Base-by-base conservation (phyloP, 164 flowering plant species). In the Berberis vulgaris region DNA sequence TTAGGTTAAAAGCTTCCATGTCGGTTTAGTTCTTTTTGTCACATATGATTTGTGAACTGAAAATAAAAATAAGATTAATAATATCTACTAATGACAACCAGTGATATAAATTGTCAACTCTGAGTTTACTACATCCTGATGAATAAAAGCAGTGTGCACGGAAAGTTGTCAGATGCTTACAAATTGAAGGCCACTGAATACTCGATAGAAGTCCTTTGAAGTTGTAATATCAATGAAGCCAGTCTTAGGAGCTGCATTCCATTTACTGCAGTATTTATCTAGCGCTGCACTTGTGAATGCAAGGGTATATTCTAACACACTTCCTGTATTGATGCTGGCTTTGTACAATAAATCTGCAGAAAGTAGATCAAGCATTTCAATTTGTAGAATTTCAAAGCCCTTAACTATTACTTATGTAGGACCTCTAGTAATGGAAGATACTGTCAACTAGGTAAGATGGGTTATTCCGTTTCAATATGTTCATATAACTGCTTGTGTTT, bases 181-280 rank as follows among this genome's bases (percentile, higher is more conserved):
- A 67, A 91, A 83, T 78, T 94, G 99, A 59, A 94, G 96, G 77
- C 99, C 99, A 73, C 97, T 87, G 53, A 76, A 91, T 72, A 91
- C 83, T 26, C 99, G 94, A 68, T 93, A 88, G 80, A 88, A 90
- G 73, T 94, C 98, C 76, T 86, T 88, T 58, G 99, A 82, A 69
- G 93, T 91, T 67, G 99, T 91, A 57, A 94, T 94, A 81, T 94
- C 99, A 63, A 94, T 76, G 66, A 94, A 94, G 43, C 99, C 99
- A 43, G 99, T 91, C 77, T 87, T 91, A 5, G 99, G 97, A 75
- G 82, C 77, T 58, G 85, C 88, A 80, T 84, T 89, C 99, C 99
- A 94, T 77, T 87, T 91, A 73, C 77, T 81, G 46, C 95, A 86
- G 67, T 76, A 89, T 67, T 87, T 91, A 65, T 94, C 99, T 66